Conservation (phyloP, 352 stramenopile genomes). For the Globisporangium middletonii region DNA sequence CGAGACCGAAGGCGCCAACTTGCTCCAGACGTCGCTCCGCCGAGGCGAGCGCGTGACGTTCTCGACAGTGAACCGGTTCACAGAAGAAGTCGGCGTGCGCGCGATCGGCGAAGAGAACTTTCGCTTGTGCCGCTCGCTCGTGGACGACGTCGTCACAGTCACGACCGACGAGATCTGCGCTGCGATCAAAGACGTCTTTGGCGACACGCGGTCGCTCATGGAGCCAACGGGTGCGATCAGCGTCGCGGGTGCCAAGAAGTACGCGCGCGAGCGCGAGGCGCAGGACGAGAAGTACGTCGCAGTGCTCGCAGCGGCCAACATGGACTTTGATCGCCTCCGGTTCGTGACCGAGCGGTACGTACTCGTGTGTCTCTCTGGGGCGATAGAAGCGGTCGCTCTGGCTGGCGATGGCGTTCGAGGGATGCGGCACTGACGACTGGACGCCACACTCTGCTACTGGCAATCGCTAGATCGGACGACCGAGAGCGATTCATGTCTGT, state of each 20-base stretch:
- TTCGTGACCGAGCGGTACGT: conserved; percentile 86
- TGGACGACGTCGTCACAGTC: conserved; percentile 97
- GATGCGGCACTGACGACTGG: neutral
- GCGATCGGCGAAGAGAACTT: conserved; percentile 95
- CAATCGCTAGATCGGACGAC: conserved; percentile 76
- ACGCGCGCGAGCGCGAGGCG: conserved; percentile 50
- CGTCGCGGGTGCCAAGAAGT: conserved; percentile 95
- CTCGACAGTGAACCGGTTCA: conserved; percentile 94
- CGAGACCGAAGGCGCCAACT: conserved; percentile 92
- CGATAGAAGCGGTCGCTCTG: neutral
- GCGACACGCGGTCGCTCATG: conserved; percentile 93
- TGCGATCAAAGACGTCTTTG: conserved; percentile 91
- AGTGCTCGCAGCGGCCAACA: conserved; percentile 97
- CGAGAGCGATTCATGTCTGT: conserved; percentile 94
- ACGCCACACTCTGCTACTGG: conserved; percentile 1
- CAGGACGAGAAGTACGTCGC: conserved; percentile 88
- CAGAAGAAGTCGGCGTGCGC: conserved; percentile 95
- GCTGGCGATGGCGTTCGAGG: neutral
- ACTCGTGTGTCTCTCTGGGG: neutral
- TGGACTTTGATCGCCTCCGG: conserved; percentile 98
- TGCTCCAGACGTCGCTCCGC: conserved; percentile 90
- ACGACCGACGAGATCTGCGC: conserved; percentile 94
- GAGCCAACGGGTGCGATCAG: conserved; percentile 93
- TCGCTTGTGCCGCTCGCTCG: conserved; percentile 88
- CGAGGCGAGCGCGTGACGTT: conserved; percentile 85